Conservation (phyloP, 768 basidiomycete species). For the Pulveroboletus sp. region DNA sequence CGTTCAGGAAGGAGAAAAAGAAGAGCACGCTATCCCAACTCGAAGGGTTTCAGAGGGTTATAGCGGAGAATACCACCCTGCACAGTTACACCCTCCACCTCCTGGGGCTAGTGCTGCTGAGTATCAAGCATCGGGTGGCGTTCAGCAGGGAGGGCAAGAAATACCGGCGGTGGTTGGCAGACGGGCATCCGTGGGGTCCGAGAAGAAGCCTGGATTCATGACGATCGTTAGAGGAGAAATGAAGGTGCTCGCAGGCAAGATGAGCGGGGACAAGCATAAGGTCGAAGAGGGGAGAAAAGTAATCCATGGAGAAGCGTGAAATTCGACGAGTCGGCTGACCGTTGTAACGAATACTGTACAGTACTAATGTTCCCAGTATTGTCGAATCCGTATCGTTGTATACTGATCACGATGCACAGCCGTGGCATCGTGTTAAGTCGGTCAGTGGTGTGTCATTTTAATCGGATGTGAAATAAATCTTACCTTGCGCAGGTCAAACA, state of each 20-base stretch:
- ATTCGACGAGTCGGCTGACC: background rate
- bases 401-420: conserved; percentile 4
- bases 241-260: conserved; percentile 30
- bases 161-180: background rate
- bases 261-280: conserved; percentile 28
- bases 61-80: conserved; percentile 26
- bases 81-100: conserved; percentile 27
- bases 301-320: conserved; percentile 24
- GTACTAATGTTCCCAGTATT: background rate
- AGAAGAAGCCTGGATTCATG: conserved; percentile 28
- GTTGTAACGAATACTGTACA: background rate
- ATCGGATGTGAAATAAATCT: too few relatives aligned
- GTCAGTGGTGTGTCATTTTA: background rate
- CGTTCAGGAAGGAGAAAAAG: conserved; percentile 2
- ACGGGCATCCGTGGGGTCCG: background rate
- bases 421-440: background rate
- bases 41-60: conserved; percentile 3
- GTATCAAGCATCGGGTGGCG: background rate
- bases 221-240: conserved; percentile 33
- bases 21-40: background rate
- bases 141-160: background rate
- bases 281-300: conserved; percentile 28
- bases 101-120: conserved; percentile 17
- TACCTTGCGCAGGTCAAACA: too few relatives aligned
- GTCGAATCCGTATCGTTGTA: conserved; percentile 3